Percentiles rank a stretch among this genome's conserved stretches.
Conservation (phyloP, 2,329 filamentous ascomycete species). For the Allantophomopsis lycopodina region DNA sequence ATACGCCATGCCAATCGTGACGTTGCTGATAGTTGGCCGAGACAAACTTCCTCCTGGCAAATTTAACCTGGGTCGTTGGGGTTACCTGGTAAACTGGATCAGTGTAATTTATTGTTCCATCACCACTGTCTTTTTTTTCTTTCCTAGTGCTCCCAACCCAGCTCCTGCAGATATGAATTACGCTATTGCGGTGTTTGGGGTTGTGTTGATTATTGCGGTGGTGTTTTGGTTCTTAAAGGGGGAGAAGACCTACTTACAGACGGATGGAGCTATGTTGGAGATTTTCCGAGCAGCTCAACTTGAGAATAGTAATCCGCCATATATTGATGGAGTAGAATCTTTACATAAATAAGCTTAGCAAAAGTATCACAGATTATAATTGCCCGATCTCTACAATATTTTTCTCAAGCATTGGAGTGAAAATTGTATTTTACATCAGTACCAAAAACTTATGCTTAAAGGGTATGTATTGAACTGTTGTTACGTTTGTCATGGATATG, state of each 20-base stretch:
- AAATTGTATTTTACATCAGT: too few relatives aligned
- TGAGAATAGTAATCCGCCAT: not conserved
- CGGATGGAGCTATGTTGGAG: conserved; percentile 3
- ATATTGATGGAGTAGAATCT: too few relatives aligned
- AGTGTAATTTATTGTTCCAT: conserved; percentile 35
- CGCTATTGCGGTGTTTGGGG: conserved; percentile 40
- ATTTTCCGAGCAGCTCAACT: conserved; percentile 3
- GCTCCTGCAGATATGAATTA: conserved; percentile 38
- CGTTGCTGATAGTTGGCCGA: conserved; percentile 33
- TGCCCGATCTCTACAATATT: too few relatives aligned
- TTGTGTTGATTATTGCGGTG: conserved; percentile 35
- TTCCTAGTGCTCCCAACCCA: conserved; percentile 30
- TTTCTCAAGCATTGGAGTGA: too few relatives aligned
- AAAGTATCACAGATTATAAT: too few relatives aligned
- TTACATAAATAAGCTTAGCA: too few relatives aligned
- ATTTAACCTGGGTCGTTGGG: conserved; percentile 31
- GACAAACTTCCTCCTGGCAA: conserved; percentile 31
- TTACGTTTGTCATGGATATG: too few relatives aligned
- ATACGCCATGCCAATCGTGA: conserved; percentile 33
- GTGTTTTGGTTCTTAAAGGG: conserved; percentile 36
- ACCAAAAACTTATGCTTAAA: too few relatives aligned
- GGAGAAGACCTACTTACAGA: conserved; percentile 2
- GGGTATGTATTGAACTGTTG: too few relatives aligned
- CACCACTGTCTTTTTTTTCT: conserved; percentile 41
- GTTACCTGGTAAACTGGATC: conserved; percentile 29